These are phyloP conservation scores for Exobasidium rhododendri DNA, from an alignment of 1,284 basidiomycete genomes.

Conservation along the genomic window DNA sequence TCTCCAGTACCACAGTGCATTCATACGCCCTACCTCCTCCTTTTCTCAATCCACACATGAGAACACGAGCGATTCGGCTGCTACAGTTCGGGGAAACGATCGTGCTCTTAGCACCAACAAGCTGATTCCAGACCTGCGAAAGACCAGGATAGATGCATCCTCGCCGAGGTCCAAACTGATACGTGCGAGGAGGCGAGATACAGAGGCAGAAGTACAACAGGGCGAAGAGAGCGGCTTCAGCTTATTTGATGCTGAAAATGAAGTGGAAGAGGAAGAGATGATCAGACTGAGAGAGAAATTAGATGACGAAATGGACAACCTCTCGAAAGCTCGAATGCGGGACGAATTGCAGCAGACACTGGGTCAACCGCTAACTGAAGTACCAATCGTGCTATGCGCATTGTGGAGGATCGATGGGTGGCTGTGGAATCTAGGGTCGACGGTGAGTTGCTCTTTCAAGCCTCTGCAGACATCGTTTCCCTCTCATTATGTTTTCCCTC, in stretches of 20 bases:
- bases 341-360: conserved; percentile 42
- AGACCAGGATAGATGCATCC: background rate
- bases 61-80: conserved; percentile 5
- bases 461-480: too few relatives aligned
- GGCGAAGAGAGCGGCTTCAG: conserved; percentile 5
- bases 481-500: background rate
- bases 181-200: background rate
- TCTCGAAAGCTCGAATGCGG: conserved; percentile 30
- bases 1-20: background rate
- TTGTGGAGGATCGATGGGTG: conserved; percentile 48
- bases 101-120: background rate
- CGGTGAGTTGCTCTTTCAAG: conserved; percentile 8
- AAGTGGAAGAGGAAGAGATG: conserved; percentile 10
- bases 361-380: conserved; percentile 38
- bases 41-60: background rate
- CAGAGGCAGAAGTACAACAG: background rate
- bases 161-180: background rate
- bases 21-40: background rate
- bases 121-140: background rate
- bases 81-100: background rate
- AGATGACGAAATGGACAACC: conserved; percentile 28
- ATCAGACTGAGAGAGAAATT: conserved; percentile 4
- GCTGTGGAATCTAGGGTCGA: conserved; percentile 45
- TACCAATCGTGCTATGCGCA: conserved; percentile 37
- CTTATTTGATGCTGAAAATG: background rate